These are phyloP conservation scores for Brasilioporus rufonigricans DNA, from an alignment of 768 basidiomycete genomes.

Conservation along the genomic window DNA sequence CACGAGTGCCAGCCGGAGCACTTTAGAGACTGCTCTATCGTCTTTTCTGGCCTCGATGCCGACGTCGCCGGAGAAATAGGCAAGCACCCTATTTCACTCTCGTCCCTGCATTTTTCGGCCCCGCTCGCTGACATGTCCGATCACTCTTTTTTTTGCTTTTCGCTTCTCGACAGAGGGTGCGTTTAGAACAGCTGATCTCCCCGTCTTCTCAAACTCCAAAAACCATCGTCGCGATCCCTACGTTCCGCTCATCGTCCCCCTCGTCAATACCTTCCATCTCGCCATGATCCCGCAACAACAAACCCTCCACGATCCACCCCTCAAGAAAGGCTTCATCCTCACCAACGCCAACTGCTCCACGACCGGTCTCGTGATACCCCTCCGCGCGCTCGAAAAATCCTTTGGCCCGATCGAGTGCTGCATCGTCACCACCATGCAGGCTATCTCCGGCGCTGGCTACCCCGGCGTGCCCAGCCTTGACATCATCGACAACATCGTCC, in stretches of 20 bases:
- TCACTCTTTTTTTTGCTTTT: too few relatives aligned
- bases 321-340: constrained; percentile 88
- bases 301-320: constrained; percentile 58
- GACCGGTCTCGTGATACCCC: constrained; percentile 89
- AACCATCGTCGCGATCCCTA: constrained; percentile 90
- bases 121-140: neutral
- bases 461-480: constrained; percentile 89
- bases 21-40: constrained; percentile 77
- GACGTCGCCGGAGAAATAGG: constrained; percentile 96
- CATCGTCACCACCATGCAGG: constrained; percentile 95
- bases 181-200: constrained; percentile 83
- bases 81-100: constrained; percentile 30
- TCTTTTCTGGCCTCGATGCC: constrained; percentile 95
- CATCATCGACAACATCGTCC: constrained; percentile 94
- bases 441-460: constrained; percentile 97
- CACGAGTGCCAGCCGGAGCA: constrained; percentile 72
- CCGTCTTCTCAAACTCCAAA: constrained; percentile 97
- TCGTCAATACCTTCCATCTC: constrained; percentile 88
- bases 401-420: constrained; percentile 94
- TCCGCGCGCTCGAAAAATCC: constrained; percentile 81
- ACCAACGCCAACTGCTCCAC: constrained; percentile 99
- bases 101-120: too few relatives aligned
- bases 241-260: constrained; percentile 94
- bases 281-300: constrained; percentile 84
- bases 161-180: constrained; percentile 51